Conservation (phyloP, 2,329 filamentous ascomycete species). For the Verticillium albo-atrum region DNA sequence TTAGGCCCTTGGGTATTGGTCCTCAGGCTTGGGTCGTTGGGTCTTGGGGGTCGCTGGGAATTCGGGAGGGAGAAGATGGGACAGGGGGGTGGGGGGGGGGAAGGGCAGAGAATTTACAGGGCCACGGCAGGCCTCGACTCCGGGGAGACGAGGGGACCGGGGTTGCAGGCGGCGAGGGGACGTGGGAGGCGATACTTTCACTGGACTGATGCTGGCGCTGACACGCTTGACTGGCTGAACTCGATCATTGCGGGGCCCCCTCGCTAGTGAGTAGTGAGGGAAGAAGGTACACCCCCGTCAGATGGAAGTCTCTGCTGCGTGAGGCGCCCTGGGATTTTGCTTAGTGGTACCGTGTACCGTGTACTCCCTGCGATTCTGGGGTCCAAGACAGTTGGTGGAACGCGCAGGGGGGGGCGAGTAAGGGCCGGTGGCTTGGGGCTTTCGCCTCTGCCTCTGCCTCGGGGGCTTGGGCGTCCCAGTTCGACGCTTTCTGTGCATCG, state of each 20-base stretch:
- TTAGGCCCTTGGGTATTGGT: not conserved
- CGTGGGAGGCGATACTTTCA: not conserved
- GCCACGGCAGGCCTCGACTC: not conserved
- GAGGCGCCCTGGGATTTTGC: not conserved
- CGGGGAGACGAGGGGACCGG: not conserved
- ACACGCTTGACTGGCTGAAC: not conserved
- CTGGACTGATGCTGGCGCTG: not conserved
- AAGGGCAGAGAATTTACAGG: not conserved
- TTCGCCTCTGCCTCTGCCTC: not conserved
- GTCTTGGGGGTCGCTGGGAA: not conserved
- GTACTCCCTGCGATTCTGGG: not conserved
- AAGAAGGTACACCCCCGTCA: not conserved
- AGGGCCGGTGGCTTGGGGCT: not conserved
- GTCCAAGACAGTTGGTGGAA: not conserved
- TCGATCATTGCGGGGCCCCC: not conserved
- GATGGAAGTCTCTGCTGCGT: not conserved
- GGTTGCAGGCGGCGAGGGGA: not conserved
- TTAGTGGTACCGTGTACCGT: not conserved
- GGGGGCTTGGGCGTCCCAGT: no score
- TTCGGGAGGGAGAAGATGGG: not conserved
- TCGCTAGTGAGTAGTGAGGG: no score
- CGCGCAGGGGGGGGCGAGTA: not conserved
- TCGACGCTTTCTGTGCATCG: no score
- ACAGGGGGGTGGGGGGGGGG: not conserved
- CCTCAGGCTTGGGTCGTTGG: not conserved